phyloP scores from a whole-genome alignment of 1,284 basidiomycete genomes.

The Moesziomyces sp. region DNA sequence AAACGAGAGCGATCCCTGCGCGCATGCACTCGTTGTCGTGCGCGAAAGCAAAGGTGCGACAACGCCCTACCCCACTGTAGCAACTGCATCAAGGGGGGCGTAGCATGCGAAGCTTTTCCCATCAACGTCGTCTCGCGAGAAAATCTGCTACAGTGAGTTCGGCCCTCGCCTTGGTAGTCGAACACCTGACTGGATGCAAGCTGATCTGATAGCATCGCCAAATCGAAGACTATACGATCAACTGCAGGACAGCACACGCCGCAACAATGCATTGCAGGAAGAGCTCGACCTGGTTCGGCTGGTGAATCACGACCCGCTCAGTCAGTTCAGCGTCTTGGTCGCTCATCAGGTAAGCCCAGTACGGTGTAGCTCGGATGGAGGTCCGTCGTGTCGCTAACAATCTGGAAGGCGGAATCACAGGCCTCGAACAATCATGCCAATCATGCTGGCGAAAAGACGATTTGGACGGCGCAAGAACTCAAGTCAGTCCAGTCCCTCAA shows the following conservation, averaged over 20 bases:
- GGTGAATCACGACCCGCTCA: slow-evolving; percentile 15
- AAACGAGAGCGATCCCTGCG: slow-evolving; percentile 33
- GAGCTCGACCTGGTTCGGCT: slow-evolving; percentile 22
- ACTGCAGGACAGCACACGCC: slow-evolving; percentile 24
- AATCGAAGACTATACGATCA: slow-evolving; percentile 16
- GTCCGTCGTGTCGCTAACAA: too few relatives aligned
- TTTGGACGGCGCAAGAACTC: too few relatives aligned
- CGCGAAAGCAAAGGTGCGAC: slow-evolving; percentile 48
- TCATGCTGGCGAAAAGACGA: too few relatives aligned
- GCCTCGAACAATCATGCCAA: too few relatives aligned
- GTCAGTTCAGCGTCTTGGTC: slow-evolving; percentile 18
- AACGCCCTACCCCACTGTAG: slow-evolving; percentile 36
- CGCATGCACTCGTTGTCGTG: slow-evolving; percentile 42
- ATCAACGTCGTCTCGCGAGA: slow-evolving; percentile 28
- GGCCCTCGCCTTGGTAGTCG: neutral
- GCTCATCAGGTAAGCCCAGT: slow-evolving; percentile 15
- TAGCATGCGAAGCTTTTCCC: slow-evolving; percentile 27
- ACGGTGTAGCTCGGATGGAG: neutral
- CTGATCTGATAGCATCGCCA: neutral
- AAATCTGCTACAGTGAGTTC: slow-evolving; percentile 41
- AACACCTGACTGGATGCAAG: too few relatives aligned
- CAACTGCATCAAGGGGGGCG: slow-evolving; percentile 43
- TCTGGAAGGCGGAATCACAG: too few relatives aligned
- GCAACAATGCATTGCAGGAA: slow-evolving; percentile 18
- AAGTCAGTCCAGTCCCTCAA: too few relatives aligned